Base-by-base conservation (phyloP, 192 early-diverging fungal species). In the Chytriomyces sp. region DNA sequence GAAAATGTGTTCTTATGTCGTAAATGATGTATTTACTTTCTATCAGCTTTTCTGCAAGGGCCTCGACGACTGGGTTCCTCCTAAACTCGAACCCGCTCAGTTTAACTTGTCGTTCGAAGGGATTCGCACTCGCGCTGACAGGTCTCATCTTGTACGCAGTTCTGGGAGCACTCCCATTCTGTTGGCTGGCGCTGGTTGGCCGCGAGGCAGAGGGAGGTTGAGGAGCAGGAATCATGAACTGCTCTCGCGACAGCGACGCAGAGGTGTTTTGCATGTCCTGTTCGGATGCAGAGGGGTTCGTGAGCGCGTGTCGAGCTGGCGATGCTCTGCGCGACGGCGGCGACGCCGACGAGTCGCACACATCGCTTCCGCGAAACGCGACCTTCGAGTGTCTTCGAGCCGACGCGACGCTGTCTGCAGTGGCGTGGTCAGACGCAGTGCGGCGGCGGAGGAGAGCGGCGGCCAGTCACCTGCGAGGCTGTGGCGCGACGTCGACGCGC, bases 31-130 rank as follows among this genome's bases (percentile, higher is more conserved):
- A 14, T 17, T 25, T 58, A 68, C 65, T 56, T 36, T 53, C 54
- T 25, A 68, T 68, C 28, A 68, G 52, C 19, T 55, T 31, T 14
- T 68, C 54, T 5, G 65, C 52, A 19, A 68, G 54, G 10, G 44
- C 22, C 22, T 68, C 65, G 30, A 68, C 33, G 3, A 55, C 54
- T 3, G 65, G 65, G 19, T 68, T 68, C 12, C 65, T n/a, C 14
- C 65, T 31, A 55, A 68, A 68, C 52, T 68, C 65, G 44, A 68
- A 68, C 12, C 65, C 65, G 14, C 36, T 25, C 8, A 68, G 33
- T 55, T 68, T 68, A 53, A 68, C 52, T 36, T 68, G 25, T 37
- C 55, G 52, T 7, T 33, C 22, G 28, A 32, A 52, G 31, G 28
- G 52, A n/a, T 56, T 68, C 26, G 65, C 65, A n/a, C 39, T 68